Evolutionary conservation across 208 protist species (phyloP).

Genomic region (Trypanosoma rangeli): DNA sequence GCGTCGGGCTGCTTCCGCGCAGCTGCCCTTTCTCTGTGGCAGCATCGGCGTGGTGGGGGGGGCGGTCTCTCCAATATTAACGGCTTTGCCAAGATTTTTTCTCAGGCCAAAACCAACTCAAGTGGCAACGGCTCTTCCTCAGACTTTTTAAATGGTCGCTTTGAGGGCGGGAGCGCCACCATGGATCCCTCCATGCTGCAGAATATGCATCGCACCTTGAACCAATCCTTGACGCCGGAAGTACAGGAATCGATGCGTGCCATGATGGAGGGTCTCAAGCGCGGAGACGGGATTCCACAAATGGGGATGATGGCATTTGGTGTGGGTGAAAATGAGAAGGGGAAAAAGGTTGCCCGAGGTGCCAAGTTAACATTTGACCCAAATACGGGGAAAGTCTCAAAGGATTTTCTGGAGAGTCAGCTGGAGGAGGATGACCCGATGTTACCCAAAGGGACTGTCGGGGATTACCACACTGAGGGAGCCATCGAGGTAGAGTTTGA

Average conservation of each 20-base stretch:
- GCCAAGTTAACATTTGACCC: conserved; percentile 78
- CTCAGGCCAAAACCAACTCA: conserved; percentile 33
- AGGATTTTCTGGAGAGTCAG: conserved; percentile 88
- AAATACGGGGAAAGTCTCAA: conserved; percentile 76
- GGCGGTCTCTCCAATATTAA: conserved; percentile 38
- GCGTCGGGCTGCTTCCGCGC: not conserved
- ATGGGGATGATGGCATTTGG: conserved; percentile 93
- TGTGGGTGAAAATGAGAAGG: conserved; percentile 86
- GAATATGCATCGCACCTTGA: conserved; percentile 74
- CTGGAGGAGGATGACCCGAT: conserved; percentile 83
- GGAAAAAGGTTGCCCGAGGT: conserved; percentile 85
- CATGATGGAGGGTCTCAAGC: conserved; percentile 67
- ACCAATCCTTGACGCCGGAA: conserved; percentile 72
- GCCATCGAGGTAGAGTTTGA: conserved; percentile 88
- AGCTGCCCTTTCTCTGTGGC: conserved; percentile 20
- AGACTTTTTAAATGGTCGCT: conserved; percentile 80
- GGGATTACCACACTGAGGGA: conserved; percentile 67
- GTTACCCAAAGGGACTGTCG: conserved; percentile 80
- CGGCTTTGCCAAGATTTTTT: conserved; percentile 63
- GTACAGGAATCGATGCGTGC: conserved; percentile 83
- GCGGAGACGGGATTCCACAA: conserved; percentile 57
- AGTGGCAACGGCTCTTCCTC: conserved; percentile 8
- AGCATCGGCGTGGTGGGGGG: conserved; percentile 25
- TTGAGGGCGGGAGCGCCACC: conserved; percentile 48
- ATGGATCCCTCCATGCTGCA: conserved; percentile 57